These are phyloP conservation scores for Pisolithus tinctorius DNA, from an alignment of 768 basidiomycete genomes.

Conservation along the genomic window DNA sequence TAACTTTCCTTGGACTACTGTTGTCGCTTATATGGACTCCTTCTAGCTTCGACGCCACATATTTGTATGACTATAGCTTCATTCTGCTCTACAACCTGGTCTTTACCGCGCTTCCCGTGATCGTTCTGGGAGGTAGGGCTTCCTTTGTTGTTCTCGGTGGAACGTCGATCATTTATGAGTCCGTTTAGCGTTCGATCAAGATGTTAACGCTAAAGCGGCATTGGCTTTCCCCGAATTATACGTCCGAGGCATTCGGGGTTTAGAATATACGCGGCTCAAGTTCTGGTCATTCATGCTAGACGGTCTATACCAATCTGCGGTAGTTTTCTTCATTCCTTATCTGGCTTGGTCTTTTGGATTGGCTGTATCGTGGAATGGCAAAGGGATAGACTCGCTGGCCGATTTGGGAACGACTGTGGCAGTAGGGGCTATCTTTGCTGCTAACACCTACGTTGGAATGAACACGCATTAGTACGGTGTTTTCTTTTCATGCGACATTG, in stretches of 20 bases:
- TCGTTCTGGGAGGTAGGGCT: slow-evolving; percentile 73
- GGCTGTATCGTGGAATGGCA: slow-evolving; percentile 71
- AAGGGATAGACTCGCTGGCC: slow-evolving; percentile 66
- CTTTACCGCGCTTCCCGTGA: slow-evolving; percentile 93
- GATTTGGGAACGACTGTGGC: slow-evolving; percentile 93
- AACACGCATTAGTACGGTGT: slow-evolving; percentile 81
- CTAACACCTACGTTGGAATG: slow-evolving; percentile 85
- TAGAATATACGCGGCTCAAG: slow-evolving; percentile 86
- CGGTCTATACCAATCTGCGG: slow-evolving; percentile 86
- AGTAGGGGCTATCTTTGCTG: slow-evolving; percentile 79
- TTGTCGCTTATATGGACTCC: slow-evolving; percentile 10
- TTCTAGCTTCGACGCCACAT: slow-evolving; percentile 84
- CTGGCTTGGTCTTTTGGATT: slow-evolving; percentile 60
- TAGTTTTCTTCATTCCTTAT: slow-evolving; percentile 85
- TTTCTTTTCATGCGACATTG: slow-evolving; percentile 4
- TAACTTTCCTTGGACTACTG: neutral
- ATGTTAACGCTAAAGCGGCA: slow-evolving; percentile 83
- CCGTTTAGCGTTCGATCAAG: slow-evolving; percentile 78
- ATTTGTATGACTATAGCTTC: slow-evolving; percentile 93
- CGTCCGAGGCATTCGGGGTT: slow-evolving; percentile 84
- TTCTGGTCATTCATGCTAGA: slow-evolving; percentile 97
- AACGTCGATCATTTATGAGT: neutral
- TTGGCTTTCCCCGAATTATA: slow-evolving; percentile 95
- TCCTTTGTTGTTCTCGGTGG: neutral
- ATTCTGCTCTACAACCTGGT: slow-evolving; percentile 85